phyloP scores from a whole-genome alignment of 352 stramenopile species.

The Phytophthora cactorum region DNA sequence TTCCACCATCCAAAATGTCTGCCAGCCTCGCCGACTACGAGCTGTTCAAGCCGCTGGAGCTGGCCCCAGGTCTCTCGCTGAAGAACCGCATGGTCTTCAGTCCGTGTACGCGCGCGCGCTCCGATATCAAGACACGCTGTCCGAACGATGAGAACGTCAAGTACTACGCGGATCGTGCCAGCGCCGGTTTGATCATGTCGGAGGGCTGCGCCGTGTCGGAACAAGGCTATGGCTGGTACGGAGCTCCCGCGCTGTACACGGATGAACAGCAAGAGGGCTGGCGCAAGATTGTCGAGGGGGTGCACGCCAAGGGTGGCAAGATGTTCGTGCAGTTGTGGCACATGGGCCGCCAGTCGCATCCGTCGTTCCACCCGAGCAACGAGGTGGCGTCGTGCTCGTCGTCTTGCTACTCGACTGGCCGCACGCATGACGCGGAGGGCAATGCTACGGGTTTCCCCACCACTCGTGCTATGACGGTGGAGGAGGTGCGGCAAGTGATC shows the following conservation, averaged over 20 bases:
- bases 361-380: conserved; percentile 33
- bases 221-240: conserved; percentile 38
- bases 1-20: conserved; percentile 25
- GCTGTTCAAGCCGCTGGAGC: conserved; percentile 47
- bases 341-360: conserved; percentile 57
- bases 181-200: conserved; percentile 36
- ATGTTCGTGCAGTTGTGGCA: conserved; percentile 87
- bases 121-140: conserved; percentile 31
- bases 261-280: conserved; percentile 32
- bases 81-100: conserved; percentile 55
- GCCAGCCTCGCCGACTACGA: conserved; percentile 39
- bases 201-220: conserved; percentile 34
- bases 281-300: conserved; percentile 25
- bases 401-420: conserved; percentile 36
- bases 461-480: conserved; percentile 61
- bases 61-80: conserved; percentile 38
- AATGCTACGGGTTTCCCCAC: conserved; percentile 32
- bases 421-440: conserved; percentile 37
- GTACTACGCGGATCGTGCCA: conserved; percentile 35
- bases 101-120: conserved; percentile 44
- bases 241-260: conserved; percentile 51
- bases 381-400: conserved; percentile 58
- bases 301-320: conserved; percentile 31
- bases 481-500: conserved; percentile 74
- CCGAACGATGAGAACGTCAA: conserved; percentile 43